Base-by-base conservation (phyloP, 1,139 yeast genomes). In the Insectozyma bohioensis region DNA sequence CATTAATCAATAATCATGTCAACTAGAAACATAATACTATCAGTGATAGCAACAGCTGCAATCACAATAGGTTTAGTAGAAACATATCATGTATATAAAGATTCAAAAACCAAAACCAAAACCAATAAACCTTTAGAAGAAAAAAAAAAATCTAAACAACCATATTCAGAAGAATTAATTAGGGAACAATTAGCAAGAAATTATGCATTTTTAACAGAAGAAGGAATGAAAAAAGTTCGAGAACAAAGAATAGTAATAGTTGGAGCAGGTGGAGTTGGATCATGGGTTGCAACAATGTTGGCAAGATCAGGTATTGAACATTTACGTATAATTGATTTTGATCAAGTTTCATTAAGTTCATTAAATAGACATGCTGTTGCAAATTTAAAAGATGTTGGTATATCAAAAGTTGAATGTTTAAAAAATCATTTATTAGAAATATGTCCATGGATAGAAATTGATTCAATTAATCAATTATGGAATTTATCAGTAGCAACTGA, bases 241-340 rank as follows among this genome's bases (percentile, higher is more conserved):
- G 58, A 67, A n/a, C 82, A 87, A 48, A 72, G 78, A 40, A 76
- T 92, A 2, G 83, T 87, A 3, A 85, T 92, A 12, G 96, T 92
- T n/a, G 98, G 98, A 18, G 95, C 92, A 7, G 98, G 98, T 33
- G 98, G 98, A 29, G 98, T 92, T 21, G 98, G 98, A 2, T 88
- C 97, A 0, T 90, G 96, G 94, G 95, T 84, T 8, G 84, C 88
- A 6, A 84, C 95, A 2, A 87, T 94, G 87, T 70, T 92, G 39
- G 85, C 85, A 1, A 77, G 98, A 48, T 85, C 95, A 6, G 98
- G 98, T 8, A 83, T 90, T 21, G 81, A 83, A 11, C 74, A 75
- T 38, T 61, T 92, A 34, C 74, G 90, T 47, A 72, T 92, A 41
- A 80, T 92, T 40, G 98, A 92, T 61, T 92, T 92, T 55, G 98